Conservation (phyloP, 2,329 filamentous ascomycete genomes). For the Penicillium brasilianum region DNA sequence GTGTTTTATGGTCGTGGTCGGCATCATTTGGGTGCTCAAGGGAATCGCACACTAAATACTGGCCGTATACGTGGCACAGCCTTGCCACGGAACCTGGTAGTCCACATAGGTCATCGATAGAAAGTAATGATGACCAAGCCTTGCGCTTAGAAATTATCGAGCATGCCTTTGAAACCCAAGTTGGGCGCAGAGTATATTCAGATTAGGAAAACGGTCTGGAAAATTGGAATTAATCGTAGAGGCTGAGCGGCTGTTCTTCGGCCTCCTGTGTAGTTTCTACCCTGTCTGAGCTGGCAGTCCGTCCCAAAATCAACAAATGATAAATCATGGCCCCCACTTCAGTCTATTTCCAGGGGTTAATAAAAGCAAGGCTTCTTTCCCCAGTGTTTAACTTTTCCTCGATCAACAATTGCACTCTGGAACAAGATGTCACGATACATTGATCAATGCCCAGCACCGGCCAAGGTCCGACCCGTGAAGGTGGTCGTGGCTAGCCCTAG, state of each 20-base stretch:
- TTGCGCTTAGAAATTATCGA: not conserved
- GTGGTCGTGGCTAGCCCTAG: constrained; percentile 32
- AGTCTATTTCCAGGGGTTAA: not conserved
- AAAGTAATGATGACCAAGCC: not conserved
- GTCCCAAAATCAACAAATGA: not conserved
- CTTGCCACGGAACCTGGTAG: not conserved
- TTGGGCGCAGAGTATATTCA: not conserved
- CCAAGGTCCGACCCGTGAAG: constrained; percentile 25
- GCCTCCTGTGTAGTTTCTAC: not conserved
- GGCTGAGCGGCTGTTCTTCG: not conserved
- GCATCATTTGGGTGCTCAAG: not conserved
- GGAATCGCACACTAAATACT: not conserved
- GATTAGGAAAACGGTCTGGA: not conserved
- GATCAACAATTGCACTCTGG: not conserved
- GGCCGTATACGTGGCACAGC: not conserved
- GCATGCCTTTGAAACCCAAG: not conserved
- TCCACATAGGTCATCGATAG: not conserved
- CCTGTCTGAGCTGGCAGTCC: not conserved
- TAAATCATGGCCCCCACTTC: not conserved
- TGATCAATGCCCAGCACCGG: constrained; percentile 25
- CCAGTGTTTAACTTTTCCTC: not conserved
- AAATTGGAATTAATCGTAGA: not conserved
- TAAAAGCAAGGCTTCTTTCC: not conserved
- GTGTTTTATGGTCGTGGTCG: not conserved
- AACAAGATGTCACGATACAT: constrained; percentile 29